These are phyloP conservation scores for Erythrophleum ivorense DNA, from an alignment of 331 rosid species.

Conservation along the genomic window DNA sequence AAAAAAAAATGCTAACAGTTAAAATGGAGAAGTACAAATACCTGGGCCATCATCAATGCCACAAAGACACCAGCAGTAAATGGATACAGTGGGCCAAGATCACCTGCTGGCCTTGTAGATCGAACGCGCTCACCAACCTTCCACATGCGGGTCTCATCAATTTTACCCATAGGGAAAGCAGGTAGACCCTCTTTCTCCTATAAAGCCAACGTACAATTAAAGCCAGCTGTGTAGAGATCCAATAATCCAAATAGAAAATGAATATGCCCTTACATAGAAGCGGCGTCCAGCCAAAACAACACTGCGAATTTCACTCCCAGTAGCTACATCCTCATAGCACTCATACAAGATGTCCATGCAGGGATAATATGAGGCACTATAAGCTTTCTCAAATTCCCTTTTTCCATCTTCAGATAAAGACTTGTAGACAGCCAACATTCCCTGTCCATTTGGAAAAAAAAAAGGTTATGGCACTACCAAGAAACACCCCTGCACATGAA, in stretches of 20 bases:
- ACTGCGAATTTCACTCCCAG: conserved; percentile 89
- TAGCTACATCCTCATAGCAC: conserved; percentile 93
- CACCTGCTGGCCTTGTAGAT: conserved; percentile 78
- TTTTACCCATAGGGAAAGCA: conserved; percentile 98
- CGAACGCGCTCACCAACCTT: conserved; percentile 95
- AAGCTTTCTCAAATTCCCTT: conserved; percentile 82
- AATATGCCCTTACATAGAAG: conserved; percentile 65
- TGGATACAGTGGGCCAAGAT: conserved; percentile 85
- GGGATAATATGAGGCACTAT: conserved; percentile 93
- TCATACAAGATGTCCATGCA: conserved; percentile 98
- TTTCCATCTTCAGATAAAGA: conserved; percentile 72
- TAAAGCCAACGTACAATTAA: conserved; percentile 30
- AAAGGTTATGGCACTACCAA: conserved; percentile 7
- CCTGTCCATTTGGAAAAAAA: conserved; percentile 47
- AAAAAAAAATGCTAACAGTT: conserved; percentile 11
- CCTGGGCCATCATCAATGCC: conserved; percentile 99
- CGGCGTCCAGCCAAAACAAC: conserved; percentile 96
- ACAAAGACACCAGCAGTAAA: conserved; percentile 98
- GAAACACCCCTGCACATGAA: neutral
- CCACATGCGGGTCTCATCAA: conserved; percentile 99
- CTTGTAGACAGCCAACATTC: conserved; percentile 79
- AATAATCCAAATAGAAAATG: neutral
- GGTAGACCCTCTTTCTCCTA: conserved; percentile 98
- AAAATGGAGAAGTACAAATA: conserved; percentile 28
- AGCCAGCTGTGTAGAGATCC: neutral